Evolutionary conservation across 2,329 filamentous ascomycete species (phyloP).

Genomic region (Alternaria consortialis): DNA sequence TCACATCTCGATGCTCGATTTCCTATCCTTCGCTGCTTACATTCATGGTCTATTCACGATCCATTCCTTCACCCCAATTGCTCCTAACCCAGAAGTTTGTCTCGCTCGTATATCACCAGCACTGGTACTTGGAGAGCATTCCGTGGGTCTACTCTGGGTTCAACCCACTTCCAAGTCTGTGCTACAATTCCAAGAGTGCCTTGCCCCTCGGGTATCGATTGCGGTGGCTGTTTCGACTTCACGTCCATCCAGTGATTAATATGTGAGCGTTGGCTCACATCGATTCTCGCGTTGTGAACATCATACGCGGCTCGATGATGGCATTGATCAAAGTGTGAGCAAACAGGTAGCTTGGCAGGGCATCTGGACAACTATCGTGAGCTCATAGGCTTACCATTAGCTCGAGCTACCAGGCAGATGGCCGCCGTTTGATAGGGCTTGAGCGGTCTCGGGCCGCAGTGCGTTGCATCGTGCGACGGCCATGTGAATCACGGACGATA

Average conservation of each 20-base stretch:
- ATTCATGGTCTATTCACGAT: neutral
- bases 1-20: neutral
- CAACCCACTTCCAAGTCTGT: neutral
- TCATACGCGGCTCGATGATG: slow-evolving; percentile 12
- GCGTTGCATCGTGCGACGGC: slow-evolving; percentile 14
- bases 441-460: slow-evolving; percentile 18
- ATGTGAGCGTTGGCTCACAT: neutral
- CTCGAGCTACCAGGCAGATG: slow-evolving; percentile 12
- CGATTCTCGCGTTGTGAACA: neutral
- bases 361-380: slow-evolving; percentile 16
- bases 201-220: neutral
- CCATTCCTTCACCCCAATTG: neutral
- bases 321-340: slow-evolving; percentile 10
- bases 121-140: neutral
- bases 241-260: slow-evolving; percentile 8
- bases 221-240: slow-evolving; percentile 6
- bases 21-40: neutral
- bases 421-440: neutral
- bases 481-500: slow-evolving; percentile 24
- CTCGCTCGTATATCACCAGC: neutral
- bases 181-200: neutral
- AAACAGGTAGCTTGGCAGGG: slow-evolving; percentile 24
- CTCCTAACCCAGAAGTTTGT: neutral
- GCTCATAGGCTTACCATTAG: slow-evolving; percentile 12
- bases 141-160: neutral